Conservation (phyloP, 179 eudicot genomes). For the Silene coronaria region DNA sequence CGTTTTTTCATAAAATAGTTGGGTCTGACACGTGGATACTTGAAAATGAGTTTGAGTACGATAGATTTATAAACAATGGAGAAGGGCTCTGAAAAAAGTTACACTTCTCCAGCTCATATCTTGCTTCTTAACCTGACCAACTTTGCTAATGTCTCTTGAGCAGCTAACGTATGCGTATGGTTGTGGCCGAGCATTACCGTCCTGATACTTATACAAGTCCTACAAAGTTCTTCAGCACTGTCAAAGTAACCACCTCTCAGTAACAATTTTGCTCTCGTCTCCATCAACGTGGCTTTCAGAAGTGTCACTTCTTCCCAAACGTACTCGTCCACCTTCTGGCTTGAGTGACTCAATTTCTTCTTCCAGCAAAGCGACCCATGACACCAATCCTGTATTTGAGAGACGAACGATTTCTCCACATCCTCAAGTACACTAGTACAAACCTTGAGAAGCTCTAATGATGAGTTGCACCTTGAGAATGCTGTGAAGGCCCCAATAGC, state of each 20-base stretch:
- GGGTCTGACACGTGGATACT: neutral
- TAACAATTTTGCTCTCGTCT: conserved; percentile 73
- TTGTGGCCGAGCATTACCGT: conserved; percentile 86
- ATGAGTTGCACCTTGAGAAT: conserved; percentile 71
- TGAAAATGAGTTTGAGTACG: neutral
- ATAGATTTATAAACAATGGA: conserved; percentile 10
- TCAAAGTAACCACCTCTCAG: conserved; percentile 80
- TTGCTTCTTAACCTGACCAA: conserved; percentile 79
- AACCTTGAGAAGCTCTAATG: conserved; percentile 69
- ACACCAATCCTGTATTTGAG: conserved; percentile 72
- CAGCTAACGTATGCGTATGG: conserved; percentile 75
- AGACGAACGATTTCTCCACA: conserved; percentile 79
- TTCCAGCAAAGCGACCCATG: conserved; percentile 75
- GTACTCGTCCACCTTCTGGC: conserved; percentile 67
- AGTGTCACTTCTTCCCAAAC: conserved; percentile 89
- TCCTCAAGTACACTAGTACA: conserved; percentile 80
- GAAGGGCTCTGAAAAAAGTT: neutral
- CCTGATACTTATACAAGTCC: conserved; percentile 83
- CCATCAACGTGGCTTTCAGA: conserved; percentile 71
- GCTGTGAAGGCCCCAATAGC: conserved; percentile 62
- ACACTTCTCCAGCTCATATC: conserved; percentile 22
- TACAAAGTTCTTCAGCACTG: conserved; percentile 75
- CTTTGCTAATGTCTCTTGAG: conserved; percentile 87
- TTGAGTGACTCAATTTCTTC: conserved; percentile 41
- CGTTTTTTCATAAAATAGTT: neutral